phyloP scores from a whole-genome alignment of 768 basidiomycete species.

The Clitopilus passeckerianus region DNA sequence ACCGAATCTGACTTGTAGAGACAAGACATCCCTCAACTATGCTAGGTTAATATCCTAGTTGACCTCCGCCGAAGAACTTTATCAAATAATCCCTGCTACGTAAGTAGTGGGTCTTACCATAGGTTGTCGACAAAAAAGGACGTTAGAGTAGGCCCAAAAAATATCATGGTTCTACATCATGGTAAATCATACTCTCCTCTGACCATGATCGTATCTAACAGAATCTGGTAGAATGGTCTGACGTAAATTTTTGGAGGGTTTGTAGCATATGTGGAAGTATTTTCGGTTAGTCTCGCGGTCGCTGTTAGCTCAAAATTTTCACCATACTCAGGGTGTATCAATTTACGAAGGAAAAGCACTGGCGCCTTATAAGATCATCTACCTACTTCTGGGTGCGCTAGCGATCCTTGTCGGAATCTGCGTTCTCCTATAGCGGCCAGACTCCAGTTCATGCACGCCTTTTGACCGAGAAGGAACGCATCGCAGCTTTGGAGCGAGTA shows the following conservation, averaged over 20 bases:
- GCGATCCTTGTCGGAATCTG: conserved; percentile 53
- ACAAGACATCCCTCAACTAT: conserved; percentile 68
- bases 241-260: conserved; percentile 61
- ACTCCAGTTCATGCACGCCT: conserved; percentile 59
- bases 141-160: conserved; percentile 36
- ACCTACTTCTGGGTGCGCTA: conserved; percentile 53
- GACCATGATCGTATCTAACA: no score
- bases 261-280: conserved; percentile 49
- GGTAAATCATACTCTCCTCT: conserved; percentile 24
- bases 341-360: conserved; percentile 42
- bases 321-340: conserved; percentile 41
- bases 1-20: conserved; percentile 27
- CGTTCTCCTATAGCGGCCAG: conserved; percentile 58
- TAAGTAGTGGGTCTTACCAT: no score
- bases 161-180: conserved; percentile 67
- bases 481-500: conserved; percentile 61
- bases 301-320: no score
- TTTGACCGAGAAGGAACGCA: conserved; percentile 52
- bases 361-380: conserved; percentile 59
- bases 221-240: conserved; percentile 42
- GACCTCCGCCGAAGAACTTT: no score
- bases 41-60: conserved; percentile 38
- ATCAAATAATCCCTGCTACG: no score
- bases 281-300: neutral
- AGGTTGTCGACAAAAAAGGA: neutral